A percentile compares a stretch with the other conserved stretches of the same genome.
phyloP scores from a whole-genome alignment of 139 green algal species.

The Auxenochlorella pyrenoidosa region DNA sequence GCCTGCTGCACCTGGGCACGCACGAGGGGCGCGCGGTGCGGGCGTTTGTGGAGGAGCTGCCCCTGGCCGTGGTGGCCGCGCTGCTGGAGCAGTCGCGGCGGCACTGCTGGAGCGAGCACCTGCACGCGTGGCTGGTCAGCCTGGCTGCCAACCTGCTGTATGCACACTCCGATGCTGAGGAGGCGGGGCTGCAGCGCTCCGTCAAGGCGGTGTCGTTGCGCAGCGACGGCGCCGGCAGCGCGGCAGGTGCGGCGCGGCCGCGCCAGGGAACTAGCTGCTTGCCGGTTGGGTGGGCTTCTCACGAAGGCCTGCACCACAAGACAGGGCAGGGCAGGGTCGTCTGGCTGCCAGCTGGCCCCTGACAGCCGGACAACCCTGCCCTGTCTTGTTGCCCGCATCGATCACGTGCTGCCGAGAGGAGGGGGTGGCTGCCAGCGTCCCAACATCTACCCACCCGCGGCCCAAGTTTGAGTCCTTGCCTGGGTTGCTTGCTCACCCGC shows the following conservation, averaged over 20 bases:
- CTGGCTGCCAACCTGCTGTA: slow-evolving; percentile 60
- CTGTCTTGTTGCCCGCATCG: too few relatives aligned
- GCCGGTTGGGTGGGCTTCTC: too few relatives aligned
- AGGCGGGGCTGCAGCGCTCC: neutral
- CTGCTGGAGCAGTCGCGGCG: slow-evolving; percentile 63
- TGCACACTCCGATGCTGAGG: neutral
- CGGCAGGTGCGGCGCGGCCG: neutral
- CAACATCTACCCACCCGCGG: too few relatives aligned
- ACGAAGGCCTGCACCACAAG: too few relatives aligned
- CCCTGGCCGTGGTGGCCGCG: slow-evolving; percentile 51
- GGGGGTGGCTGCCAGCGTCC: too few relatives aligned
- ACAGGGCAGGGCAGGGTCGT: too few relatives aligned
- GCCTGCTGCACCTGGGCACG: slow-evolving; percentile 63
- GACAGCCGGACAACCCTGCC: too few relatives aligned
- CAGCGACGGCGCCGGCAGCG: slow-evolving; percentile 1
- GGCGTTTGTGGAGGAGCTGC: slow-evolving; percentile 51
- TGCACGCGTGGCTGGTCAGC: slow-evolving; percentile 46
- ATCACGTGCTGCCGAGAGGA: too few relatives aligned
- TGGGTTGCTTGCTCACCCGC: neutral
- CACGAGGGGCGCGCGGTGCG: slow-evolving; percentile 60
- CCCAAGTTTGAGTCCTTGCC: too few relatives aligned
- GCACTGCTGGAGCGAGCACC: slow-evolving; percentile 54
- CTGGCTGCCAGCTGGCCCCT: too few relatives aligned
- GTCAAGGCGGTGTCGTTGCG: neutral
- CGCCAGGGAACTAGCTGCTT: too few relatives aligned